These are phyloP conservation scores for Alternaria burnsii DNA, from an alignment of 2,329 filamentous ascomycete species.

Conservation along the genomic window DNA sequence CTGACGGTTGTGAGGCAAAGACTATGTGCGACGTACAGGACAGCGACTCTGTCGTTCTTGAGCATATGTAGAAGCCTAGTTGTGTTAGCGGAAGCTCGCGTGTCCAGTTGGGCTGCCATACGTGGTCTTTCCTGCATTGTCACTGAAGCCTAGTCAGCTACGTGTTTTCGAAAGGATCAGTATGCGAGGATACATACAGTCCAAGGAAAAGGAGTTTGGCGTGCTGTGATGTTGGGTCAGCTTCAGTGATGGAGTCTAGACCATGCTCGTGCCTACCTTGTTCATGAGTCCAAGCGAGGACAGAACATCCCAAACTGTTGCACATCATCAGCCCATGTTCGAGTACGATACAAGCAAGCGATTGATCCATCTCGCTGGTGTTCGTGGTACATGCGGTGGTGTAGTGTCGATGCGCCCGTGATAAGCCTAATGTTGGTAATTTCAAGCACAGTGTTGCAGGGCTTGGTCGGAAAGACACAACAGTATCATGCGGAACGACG, in stretches of 20 bases:
- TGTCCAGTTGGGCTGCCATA: constrained; percentile 25
- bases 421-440: background rate
- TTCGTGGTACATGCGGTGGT: background rate
- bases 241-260: background rate
- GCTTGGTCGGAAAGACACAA: background rate
- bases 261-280: constrained; percentile 60
- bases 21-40: constrained; percentile 68
- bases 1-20: background rate
- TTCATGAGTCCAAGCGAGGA: constrained; percentile 87
- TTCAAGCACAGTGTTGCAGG: background rate
- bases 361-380: background rate
- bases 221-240: constrained; percentile 59
- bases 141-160: constrained; percentile 75
- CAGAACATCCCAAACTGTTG: constrained; percentile 84
- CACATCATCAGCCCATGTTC: constrained; percentile 14
- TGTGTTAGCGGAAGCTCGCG: constrained; percentile 17
- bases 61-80: constrained; percentile 81
- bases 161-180: background rate
- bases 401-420: constrained; percentile 4
- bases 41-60: constrained; percentile 88
- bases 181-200: constrained; percentile 54
- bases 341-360: background rate
- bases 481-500: background rate
- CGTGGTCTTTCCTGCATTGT: constrained; percentile 97
- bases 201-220: constrained; percentile 76